These are phyloP conservation scores for Chytriomyces confervae DNA, from an alignment of 192 early-diverging fungal species.

Conservation along the genomic window DNA sequence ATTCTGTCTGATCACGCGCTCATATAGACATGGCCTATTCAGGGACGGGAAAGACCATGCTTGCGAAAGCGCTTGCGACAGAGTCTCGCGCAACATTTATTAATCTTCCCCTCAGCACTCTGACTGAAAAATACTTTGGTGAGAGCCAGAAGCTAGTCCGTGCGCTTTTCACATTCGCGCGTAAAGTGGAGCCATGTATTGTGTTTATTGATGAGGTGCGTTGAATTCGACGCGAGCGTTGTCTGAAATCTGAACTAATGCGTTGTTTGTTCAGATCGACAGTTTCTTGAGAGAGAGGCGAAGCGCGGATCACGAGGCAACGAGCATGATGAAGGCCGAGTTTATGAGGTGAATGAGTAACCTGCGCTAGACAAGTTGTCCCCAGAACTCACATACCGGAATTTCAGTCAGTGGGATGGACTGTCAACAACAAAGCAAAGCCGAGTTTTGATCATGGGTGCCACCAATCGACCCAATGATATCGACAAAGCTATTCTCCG, in stretches of 20 bases:
- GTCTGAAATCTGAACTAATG: too few relatives aligned
- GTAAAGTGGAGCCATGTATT: slow-evolving; percentile 92
- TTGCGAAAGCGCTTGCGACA: slow-evolving; percentile 96
- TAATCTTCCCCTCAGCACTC: slow-evolving; percentile 94
- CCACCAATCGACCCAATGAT: slow-evolving; percentile 97
- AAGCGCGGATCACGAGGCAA: slow-evolving; percentile 92
- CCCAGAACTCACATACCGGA: too few relatives aligned
- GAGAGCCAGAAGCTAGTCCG: slow-evolving; percentile 59
- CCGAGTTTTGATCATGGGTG: slow-evolving; percentile 75
- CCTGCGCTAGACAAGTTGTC: too few relatives aligned
- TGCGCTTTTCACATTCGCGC: slow-evolving; percentile 90
- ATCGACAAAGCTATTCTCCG: slow-evolving; percentile 96
- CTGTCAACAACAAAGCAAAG: slow-evolving; percentile 66
- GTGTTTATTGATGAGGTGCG: slow-evolving; percentile 98
- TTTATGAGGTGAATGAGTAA: slow-evolving; percentile 71
- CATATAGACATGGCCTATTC: neutral
- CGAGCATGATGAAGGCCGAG: slow-evolving; percentile 99
- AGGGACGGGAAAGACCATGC: slow-evolving; percentile 97
- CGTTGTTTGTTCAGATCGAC: slow-evolving; percentile 51
- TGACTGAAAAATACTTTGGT: slow-evolving; percentile 68
- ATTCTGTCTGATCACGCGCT: neutral
- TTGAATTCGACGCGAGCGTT: too few relatives aligned
- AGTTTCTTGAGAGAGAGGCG: slow-evolving; percentile 92
- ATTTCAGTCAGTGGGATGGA: slow-evolving; percentile 88
- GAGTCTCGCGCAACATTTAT: slow-evolving; percentile 98